Conservation (phyloP, 345 rosid genomes). For the Angophora floribunda region DNA sequence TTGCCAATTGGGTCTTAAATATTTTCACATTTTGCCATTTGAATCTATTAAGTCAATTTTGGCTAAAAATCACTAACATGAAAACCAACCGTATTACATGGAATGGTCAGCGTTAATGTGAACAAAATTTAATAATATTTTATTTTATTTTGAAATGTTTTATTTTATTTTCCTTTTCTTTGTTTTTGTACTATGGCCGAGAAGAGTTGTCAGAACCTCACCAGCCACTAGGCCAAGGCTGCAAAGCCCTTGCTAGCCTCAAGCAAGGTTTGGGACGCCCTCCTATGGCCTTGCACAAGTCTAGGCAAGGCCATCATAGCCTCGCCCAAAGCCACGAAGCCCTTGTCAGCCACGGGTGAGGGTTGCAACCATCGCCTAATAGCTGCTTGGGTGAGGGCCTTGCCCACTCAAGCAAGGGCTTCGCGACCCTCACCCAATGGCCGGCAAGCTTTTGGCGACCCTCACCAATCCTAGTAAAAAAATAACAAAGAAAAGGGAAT, state of each 20-base stretch:
- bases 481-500: too few species aligned
- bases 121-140: too few species aligned
- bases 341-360: accelerated
- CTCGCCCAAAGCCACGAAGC: accelerated
- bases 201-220: too few species aligned
- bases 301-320: too few species aligned
- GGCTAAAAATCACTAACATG: too few species aligned
- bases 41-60: accelerated
- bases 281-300: too few species aligned
- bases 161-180: too few species aligned
- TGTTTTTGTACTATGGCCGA: accelerated
- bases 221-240: accelerated
- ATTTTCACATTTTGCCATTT: too few species aligned
- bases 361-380: accelerated
- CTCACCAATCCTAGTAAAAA: accelerated
- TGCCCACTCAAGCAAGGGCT: accelerated
- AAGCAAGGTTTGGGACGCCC: accelerated
- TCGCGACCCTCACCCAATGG: too few species aligned
- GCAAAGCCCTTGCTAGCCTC: too few species aligned
- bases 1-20: too few species aligned
- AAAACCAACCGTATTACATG: accelerated
- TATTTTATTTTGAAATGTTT: accelerated
- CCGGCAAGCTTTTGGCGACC: accelerated
- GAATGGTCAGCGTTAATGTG: accelerated
- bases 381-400: too few species aligned